Evolutionary conservation across 129 eudicot species (phyloP).

Genomic region (Deinandra increscens): DNA sequence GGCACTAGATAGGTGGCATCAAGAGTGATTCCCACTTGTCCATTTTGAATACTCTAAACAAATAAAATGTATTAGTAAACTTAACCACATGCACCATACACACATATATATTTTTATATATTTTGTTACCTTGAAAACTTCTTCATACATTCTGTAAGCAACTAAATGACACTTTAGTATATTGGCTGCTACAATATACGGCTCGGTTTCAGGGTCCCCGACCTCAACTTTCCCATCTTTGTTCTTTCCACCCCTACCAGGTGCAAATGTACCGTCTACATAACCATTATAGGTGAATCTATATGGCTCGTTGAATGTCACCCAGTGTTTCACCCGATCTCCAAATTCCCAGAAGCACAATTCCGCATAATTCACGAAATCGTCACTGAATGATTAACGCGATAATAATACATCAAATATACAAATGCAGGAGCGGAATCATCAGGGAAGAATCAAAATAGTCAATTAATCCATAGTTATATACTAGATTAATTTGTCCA

Average conservation of each 20-base stretch:
- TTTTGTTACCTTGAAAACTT: slow-evolving; percentile 28
- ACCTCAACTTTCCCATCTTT: no score
- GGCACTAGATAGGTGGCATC: slow-evolving; percentile 23
- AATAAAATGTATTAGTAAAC: no score
- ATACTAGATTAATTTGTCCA: no score
- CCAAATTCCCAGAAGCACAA: slow-evolving; percentile 42
- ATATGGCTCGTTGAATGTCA: slow-evolving; percentile 41
- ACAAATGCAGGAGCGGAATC: no score
- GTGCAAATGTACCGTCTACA: slow-evolving; percentile 21
- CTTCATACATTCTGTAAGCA: slow-evolving; percentile 14
- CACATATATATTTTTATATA: no score
- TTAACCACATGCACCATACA: no score
- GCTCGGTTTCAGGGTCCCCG: slow-evolving; percentile 40
- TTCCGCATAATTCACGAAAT: slow-evolving; percentile 29
- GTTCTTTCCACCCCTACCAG: slow-evolving; percentile 32
- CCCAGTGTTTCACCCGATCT: slow-evolving; percentile 46
- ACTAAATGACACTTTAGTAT: slow-evolving; percentile 43
- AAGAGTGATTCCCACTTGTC: slow-evolving; percentile 36
- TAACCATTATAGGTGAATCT: slow-evolving; percentile 17
- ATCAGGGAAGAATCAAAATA: no score
- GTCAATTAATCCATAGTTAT: no score
- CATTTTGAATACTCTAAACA: slow-evolving; percentile 29
- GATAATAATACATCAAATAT: no score
- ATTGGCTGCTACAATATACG: slow-evolving; percentile 41
- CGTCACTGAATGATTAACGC: slow-evolving; percentile 9